Evolutionary conservation across 768 basidiomycete species (phyloP).

Genomic region (Mycena latifolia): DNA sequence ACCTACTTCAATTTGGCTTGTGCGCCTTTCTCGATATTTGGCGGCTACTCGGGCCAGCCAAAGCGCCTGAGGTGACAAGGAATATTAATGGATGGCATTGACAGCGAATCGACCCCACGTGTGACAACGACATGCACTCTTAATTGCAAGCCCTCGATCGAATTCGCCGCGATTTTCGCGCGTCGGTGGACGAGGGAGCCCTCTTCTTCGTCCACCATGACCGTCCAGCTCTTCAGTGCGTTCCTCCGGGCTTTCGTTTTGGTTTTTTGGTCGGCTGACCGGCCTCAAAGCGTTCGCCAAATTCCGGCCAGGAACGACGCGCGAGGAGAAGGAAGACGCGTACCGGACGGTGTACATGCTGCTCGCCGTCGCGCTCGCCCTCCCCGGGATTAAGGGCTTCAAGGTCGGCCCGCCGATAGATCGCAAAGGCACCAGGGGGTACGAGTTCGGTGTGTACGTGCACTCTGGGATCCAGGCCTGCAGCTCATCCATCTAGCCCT

Average conservation of each 20-base stretch:
- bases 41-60: too few relatives aligned
- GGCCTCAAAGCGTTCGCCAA: slow-evolving; percentile 23
- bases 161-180: slow-evolving; percentile 26
- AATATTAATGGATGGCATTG: too few relatives aligned
- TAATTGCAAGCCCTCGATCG: slow-evolving; percentile 21
- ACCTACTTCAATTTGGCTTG: too few relatives aligned
- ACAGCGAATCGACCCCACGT: slow-evolving; percentile 28
- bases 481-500: slow-evolving; percentile 7
- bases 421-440: slow-evolving; percentile 20
- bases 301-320: slow-evolving; percentile 25
- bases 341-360: slow-evolving; percentile 20
- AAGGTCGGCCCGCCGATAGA: slow-evolving; percentile 30
- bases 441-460: slow-evolving; percentile 31
- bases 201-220: slow-evolving; percentile 15
- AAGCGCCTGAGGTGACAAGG: too few relatives aligned
- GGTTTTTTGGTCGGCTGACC: neutral
- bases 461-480: too few relatives aligned
- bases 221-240: slow-evolving; percentile 34
- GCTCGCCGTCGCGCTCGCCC: slow-evolving; percentile 11
- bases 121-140: neutral
- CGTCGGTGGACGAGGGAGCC: neutral
- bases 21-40: too few relatives aligned
- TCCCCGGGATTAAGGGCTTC: slow-evolving; percentile 30
- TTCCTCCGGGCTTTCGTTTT: neutral
- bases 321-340: slow-evolving; percentile 28